Conservation (phyloP, 2,329 filamentous ascomycete genomes). For the Thielaviopsis euricoi region DNA sequence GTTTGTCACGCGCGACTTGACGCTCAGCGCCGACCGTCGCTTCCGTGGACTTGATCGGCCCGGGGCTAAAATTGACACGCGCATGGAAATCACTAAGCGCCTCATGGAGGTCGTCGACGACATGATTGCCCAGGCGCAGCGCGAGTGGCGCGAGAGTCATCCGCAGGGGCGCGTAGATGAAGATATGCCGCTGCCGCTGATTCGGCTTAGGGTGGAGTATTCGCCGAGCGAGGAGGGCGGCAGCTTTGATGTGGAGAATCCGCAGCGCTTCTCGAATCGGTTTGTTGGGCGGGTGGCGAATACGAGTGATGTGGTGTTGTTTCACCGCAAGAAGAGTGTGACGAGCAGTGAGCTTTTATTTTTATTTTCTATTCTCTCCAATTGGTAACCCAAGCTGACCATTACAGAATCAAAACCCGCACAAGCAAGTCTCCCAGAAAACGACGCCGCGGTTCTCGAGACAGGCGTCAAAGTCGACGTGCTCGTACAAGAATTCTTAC, state of each 20-base stretch:
- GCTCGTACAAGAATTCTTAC: constrained; percentile 74
- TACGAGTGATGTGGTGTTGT: constrained; percentile 82
- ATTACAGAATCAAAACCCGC: constrained; percentile 23
- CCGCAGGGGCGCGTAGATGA: constrained; percentile 33
- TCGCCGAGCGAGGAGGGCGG: constrained; percentile 62
- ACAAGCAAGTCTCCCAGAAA: constrained; percentile 44
- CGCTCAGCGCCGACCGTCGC: constrained; percentile 55
- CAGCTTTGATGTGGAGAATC: constrained; percentile 81
- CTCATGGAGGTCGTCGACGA: constrained; percentile 67
- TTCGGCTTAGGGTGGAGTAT: constrained; percentile 83
- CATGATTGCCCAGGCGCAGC: constrained; percentile 71
- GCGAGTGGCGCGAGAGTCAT: constrained; percentile 70
- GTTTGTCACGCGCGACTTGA: constrained; percentile 73
- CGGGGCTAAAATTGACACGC: constrained; percentile 53
- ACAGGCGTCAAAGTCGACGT: constrained; percentile 62
- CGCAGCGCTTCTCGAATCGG: constrained; percentile 85
- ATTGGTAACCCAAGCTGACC: neutral
- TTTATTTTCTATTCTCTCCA: neutral
- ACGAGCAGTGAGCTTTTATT: constrained; percentile 16
- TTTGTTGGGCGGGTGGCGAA: constrained; percentile 89
- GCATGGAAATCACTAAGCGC: constrained; percentile 60
- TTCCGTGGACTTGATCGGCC: constrained; percentile 59
- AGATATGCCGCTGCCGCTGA: constrained; percentile 58
- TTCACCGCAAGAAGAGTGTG: constrained; percentile 71
- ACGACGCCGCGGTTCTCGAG: constrained; percentile 32